phyloP scores from a whole-genome alignment of 371 early-diverging fungal species.

The Chytridiales sp. region DNA sequence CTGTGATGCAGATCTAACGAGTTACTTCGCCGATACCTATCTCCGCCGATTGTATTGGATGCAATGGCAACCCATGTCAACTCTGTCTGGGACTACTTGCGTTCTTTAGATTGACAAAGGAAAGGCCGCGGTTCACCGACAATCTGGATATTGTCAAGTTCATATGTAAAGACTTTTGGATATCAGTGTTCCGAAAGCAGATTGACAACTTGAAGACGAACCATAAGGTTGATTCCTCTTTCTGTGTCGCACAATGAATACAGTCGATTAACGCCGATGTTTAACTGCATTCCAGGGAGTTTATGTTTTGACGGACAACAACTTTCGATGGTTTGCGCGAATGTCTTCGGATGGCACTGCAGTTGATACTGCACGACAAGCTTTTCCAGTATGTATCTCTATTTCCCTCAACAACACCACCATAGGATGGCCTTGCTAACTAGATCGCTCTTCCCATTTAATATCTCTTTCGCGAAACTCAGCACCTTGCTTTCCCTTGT shows the following conservation, averaged over 20 bases:
- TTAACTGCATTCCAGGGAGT: constrained; percentile 68
- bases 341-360: constrained; percentile 80
- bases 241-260: not conserved
- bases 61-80: not conserved
- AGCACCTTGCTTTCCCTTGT: constrained; percentile 93
- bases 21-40: not conserved
- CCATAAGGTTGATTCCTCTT: constrained; percentile 67
- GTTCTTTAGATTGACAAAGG: constrained; percentile 67
- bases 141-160: constrained; percentile 94
- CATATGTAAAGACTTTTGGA: constrained; percentile 97
- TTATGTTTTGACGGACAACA: constrained; percentile 96
- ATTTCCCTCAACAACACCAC: too few species aligned
- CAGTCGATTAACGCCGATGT: not conserved
- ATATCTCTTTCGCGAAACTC: constrained; percentile 6
- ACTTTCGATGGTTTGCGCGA: constrained; percentile 88
- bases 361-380: constrained; percentile 74
- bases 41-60: not conserved
- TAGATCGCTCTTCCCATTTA: constrained; percentile 1
- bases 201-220: constrained; percentile 97
- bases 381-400: constrained; percentile 65
- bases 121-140: constrained; percentile 81
- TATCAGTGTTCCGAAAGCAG: constrained; percentile 88
- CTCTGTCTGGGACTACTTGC: not conserved
- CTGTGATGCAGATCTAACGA: not conserved
- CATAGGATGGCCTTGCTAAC: too few species aligned